phyloP scores from a whole-genome alignment of 1,139 yeast genomes.

The Magnusiomyces fungicola region DNA sequence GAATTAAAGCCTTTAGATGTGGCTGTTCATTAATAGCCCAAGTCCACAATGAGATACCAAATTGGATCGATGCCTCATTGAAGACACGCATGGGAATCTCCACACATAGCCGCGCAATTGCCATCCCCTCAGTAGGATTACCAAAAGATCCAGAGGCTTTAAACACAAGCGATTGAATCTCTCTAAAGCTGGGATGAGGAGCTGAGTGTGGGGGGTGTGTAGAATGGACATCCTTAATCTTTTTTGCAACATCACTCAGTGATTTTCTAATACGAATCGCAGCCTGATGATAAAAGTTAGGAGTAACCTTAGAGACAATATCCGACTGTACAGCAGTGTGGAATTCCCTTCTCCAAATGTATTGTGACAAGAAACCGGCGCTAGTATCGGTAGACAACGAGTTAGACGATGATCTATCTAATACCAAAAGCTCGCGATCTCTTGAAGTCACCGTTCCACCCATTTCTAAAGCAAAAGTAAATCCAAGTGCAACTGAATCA shows the following conservation, averaged over 20 bases:
- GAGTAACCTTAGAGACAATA: conserved; percentile 9
- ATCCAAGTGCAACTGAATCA: conserved; percentile 57
- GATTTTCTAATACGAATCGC: conserved; percentile 11
- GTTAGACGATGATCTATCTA: conserved; percentile 17
- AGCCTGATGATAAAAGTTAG: conserved; percentile 13
- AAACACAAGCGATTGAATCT: conserved; percentile 26
- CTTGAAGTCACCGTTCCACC: conserved; percentile 63
- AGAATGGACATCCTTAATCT: conserved; percentile 2
- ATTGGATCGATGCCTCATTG: conserved; percentile 52
- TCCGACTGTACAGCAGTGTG: conserved; percentile 11
- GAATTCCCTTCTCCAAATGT: conserved; percentile 51
- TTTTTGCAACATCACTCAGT: background rate
- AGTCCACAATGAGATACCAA: conserved; percentile 74
- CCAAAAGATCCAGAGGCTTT: conserved; percentile 24
- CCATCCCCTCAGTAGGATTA: conserved; percentile 19
- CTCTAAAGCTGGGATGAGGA: conserved; percentile 15
- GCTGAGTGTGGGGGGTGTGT: conserved; percentile 5
- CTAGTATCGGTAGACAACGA: conserved; percentile 44
- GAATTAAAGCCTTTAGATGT: conserved; percentile 49
- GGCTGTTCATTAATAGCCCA: conserved; percentile 67
- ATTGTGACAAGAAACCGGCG: conserved; percentile 70
- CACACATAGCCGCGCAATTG: conserved; percentile 35
- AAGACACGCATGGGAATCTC: conserved; percentile 65
- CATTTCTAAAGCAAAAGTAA: conserved; percentile 83
- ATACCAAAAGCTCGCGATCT: conserved; percentile 38